Evolutionary conservation across 306 rosid genomes (phyloP).

Genomic region (Inga leiocalycina): DNA sequence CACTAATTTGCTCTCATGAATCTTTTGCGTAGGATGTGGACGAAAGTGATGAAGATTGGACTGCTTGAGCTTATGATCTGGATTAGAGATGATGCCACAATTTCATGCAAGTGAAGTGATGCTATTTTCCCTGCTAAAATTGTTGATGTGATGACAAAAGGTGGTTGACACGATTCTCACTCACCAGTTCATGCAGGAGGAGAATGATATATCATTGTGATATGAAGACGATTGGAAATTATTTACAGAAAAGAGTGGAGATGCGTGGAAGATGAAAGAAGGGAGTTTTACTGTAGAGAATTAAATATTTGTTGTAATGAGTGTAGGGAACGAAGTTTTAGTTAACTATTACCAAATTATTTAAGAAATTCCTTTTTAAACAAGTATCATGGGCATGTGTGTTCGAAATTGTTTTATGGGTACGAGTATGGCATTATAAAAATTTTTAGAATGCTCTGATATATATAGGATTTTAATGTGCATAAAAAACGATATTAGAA

Average conservation of each 20-base stretch:
- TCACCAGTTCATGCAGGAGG: slow-evolving; percentile 11
- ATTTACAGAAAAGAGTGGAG: background rate
- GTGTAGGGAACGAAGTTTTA: background rate
- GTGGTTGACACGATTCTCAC: background rate
- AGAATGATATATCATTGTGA: slow-evolving; percentile 13
- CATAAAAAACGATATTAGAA: too few relatives aligned
- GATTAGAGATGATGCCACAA: slow-evolving; percentile 25
- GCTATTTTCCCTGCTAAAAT: slow-evolving; percentile 15
- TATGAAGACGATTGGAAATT: slow-evolving; percentile 1
- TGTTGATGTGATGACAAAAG: background rate
- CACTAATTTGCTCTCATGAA: background rate
- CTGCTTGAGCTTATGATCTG: slow-evolving; percentile 43
- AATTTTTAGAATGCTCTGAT: too few relatives aligned
- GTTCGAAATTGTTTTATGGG: background rate
- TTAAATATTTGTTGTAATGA: background rate
- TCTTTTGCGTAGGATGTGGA: slow-evolving; percentile 44
- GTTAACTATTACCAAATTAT: background rate
- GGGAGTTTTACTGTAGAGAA: background rate
- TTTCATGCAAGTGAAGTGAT: slow-evolving; percentile 11
- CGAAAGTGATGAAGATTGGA: slow-evolving; percentile 80
- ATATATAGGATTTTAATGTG: too few relatives aligned
- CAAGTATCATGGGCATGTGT: background rate
- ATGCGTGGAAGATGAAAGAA: background rate
- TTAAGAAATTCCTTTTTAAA: background rate
- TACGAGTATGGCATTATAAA: background rate